A percentile compares a stretch with the other conserved stretches of the same genome.
These are phyloP conservation scores for Capronia americana DNA, from an alignment of 2,329 filamentous ascomycete genomes.

Conservation along the genomic window DNA sequence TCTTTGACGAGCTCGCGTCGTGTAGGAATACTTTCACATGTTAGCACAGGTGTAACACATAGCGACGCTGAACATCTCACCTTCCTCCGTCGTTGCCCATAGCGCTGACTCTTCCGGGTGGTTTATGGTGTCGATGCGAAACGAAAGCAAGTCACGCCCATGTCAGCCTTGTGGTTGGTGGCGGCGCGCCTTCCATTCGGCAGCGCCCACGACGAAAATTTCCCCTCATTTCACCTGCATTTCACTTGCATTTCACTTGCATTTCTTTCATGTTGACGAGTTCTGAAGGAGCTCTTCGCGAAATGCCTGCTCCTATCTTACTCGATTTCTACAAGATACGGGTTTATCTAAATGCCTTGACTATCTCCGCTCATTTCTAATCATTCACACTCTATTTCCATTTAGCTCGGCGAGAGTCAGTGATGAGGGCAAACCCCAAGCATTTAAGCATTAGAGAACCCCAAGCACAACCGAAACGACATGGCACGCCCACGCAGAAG, in stretches of 20 bases:
- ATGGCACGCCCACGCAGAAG: neutral
- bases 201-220: neutral
- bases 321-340: neutral
- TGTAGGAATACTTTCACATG: conserved; percentile 74
- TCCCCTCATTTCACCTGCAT: conserved; percentile 1
- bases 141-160: neutral
- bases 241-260: neutral
- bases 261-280: neutral
- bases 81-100: conserved; percentile 97
- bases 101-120: neutral
- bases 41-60: conserved; percentile 9
- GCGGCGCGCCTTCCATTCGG: neutral
- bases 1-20: conserved; percentile 95
- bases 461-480: neutral
- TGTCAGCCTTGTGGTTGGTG: conserved; percentile 2
- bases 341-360: conserved; percentile 4
- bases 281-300: neutral
- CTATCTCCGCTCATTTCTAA: conserved; percentile 7
- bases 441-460: neutral
- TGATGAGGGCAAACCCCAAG: neutral
- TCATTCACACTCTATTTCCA: neutral
- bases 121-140: neutral
- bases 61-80: conserved; percentile 43
- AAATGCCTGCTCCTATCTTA: too few relatives aligned
- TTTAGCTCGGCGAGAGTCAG: neutral